These are phyloP conservation scores for Xylaria scruposa DNA, from an alignment of 495 filamentous ascomycete species.

Conservation along the genomic window DNA sequence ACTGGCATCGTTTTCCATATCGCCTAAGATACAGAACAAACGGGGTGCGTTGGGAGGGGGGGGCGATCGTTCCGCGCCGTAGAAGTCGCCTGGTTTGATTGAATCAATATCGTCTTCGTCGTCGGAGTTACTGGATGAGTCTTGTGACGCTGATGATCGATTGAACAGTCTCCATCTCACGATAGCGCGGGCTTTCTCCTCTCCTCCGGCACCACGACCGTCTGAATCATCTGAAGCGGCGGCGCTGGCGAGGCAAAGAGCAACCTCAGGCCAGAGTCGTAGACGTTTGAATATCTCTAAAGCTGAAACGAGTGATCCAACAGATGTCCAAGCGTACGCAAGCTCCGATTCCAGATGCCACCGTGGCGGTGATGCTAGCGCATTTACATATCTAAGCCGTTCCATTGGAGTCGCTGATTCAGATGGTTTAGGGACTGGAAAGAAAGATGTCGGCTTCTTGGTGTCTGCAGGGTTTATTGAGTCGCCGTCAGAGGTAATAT, in stretches of 20 bases:
- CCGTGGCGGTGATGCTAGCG: conserved; percentile 79
- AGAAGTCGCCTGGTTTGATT: conserved; percentile 59
- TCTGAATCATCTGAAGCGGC: conserved; percentile 71
- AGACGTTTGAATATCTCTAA: conserved; percentile 96
- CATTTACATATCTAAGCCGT: conserved; percentile 81
- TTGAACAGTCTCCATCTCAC: conserved; percentile 80
- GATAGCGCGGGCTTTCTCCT: conserved; percentile 79
- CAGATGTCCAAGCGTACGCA: conserved; percentile 84
- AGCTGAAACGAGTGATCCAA: conserved; percentile 87
- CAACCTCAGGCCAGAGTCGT: conserved; percentile 94
- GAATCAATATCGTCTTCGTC: conserved; percentile 59
- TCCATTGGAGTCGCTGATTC: conserved; percentile 81
- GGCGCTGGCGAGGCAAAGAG: conserved; percentile 74
- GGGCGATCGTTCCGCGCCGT: conserved; percentile 67
- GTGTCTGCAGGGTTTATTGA: conserved; percentile 11
- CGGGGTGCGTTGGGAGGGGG: conserved; percentile 84
- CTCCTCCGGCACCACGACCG: conserved; percentile 56
- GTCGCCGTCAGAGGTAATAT: conserved; percentile 42
- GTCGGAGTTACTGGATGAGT: conserved; percentile 38
- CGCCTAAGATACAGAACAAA: conserved; percentile 91
- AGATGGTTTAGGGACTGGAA: conserved; percentile 74
- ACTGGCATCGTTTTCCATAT: conserved; percentile 74
- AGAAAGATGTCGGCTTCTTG: conserved; percentile 71
- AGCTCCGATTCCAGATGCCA: conserved; percentile 96
- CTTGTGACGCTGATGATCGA: conserved; percentile 35